These are phyloP conservation scores for Isoetes engelmannii DNA, from an alignment of 83 land plant genomes.

Conservation along the genomic window DNA sequence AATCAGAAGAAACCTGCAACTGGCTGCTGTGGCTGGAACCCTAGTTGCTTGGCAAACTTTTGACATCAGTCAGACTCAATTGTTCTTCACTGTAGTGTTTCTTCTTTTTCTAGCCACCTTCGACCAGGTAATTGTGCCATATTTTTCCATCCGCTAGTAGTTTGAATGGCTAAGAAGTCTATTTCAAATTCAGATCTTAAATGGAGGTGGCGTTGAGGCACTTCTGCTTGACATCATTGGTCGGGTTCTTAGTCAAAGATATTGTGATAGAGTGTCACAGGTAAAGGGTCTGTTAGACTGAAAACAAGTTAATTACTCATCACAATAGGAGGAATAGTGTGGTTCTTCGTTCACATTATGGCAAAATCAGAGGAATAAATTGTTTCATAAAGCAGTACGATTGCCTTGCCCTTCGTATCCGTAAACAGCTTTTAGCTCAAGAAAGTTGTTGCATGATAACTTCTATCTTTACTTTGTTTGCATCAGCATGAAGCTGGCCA, in stretches of 20 bases:
- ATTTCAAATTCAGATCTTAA: conserved; percentile 35
- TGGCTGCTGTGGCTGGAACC: conserved; percentile 55
- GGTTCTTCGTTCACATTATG: not conserved
- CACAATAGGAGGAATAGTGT: not conserved
- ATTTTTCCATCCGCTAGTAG: not conserved
- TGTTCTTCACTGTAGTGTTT: conserved; percentile 39
- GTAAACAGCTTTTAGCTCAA: not conserved
- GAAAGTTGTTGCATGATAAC: not conserved
- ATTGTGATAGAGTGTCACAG: conserved; percentile 73
- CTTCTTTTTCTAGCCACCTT: conserved; percentile 56
- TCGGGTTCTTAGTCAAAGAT: conserved; percentile 56
- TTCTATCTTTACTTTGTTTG: conserved; percentile 14
- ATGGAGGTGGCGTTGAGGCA: conserved; percentile 62
- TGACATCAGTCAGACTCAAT: conserved; percentile 39
- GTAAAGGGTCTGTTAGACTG: conserved; percentile 21
- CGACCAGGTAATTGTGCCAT: conserved; percentile 45
- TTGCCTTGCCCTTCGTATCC: not conserved
- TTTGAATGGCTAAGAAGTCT: not conserved
- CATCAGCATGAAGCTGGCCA: conserved; percentile 92
- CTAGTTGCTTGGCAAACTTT: conserved; percentile 47
- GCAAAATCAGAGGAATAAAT: not conserved
- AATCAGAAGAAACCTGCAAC: conserved; percentile 58
- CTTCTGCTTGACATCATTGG: conserved; percentile 72
- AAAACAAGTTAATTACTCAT: not conserved
- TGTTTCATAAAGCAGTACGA: not conserved